Evolutionary conservation across 345 rosid species (phyloP).

Genomic region (Noccaea caerulescens): DNA sequence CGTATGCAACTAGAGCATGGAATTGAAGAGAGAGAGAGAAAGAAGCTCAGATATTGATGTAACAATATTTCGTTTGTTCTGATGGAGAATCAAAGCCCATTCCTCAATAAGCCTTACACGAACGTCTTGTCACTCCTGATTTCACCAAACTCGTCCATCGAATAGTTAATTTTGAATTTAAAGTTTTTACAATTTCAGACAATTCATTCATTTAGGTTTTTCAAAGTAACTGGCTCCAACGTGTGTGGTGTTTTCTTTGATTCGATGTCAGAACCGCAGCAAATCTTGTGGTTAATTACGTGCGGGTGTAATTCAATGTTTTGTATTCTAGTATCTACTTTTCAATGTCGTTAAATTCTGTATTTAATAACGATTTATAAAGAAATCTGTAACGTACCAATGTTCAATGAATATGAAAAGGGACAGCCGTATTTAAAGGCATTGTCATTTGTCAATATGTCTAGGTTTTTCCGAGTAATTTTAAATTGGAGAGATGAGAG

Average conservation of each 20-base stretch:
- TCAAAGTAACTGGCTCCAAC: not conserved
- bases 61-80: constrained; percentile 20
- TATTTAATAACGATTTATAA: not conserved
- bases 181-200: not conserved
- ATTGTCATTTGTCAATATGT: not conserved
- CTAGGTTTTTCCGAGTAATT: not conserved
- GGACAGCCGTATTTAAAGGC: not conserved
- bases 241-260: not conserved
- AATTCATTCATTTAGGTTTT: not conserved
- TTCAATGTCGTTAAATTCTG: not conserved
- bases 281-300: constrained; percentile 8
- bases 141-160: constrained; percentile 26
- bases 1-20: constrained; percentile 29
- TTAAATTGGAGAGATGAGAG: constrained; percentile 5
- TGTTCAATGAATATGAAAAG: constrained; percentile 10
- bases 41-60: constrained; percentile 31
- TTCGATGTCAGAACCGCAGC: constrained; percentile 11
- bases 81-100: constrained; percentile 35
- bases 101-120: constrained; percentile 46
- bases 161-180: no score
- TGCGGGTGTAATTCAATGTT: not conserved
- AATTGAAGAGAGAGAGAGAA: constrained; percentile 7
- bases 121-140: constrained; percentile 36
- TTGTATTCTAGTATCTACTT: not conserved
- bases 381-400: constrained; percentile 6